Base-by-base conservation (phyloP, 352 stramenopile genomes). In the Blastocystis hominis region DNA sequence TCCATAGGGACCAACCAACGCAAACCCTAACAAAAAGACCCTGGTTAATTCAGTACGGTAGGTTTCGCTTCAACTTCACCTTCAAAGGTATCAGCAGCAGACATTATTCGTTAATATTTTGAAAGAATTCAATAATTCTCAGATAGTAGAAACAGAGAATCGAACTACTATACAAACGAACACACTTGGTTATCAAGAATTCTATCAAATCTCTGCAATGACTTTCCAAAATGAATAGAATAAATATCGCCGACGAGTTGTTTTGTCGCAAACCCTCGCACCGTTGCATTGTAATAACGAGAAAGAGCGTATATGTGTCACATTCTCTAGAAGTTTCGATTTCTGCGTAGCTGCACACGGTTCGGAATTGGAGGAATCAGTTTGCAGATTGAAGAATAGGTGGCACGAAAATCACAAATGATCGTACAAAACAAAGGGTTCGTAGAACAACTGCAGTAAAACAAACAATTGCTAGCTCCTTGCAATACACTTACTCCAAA, bases 1-100 rank as follows among this genome's bases (percentile, higher is more conserved):
- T 86, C 76, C 59, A 86, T 86, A 47, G 76, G 76, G 54, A 86
- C 30, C 30, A 86, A n/a, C 76, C 76, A 86, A 62, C 76, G 59
- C 24, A 54, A 24, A 53, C 76, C 76, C 70, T 80, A 63, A 30
- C 2, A 13, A 77, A 38, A 75, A 53, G 20, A 75, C 63, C 38
- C 38, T 30, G 13, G 3, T 15, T 42, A 47, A 47, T 44, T 30
- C 38, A n/a, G 1, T 75, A 75, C 63, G 42, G 63, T 75, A 75
- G 10, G 46, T 46, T 59, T 13, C n/a, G 50, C 10, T n/a, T 6
- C 63, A 75, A 10, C 15, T 0, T 47, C 24, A 47, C 38, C 24
- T 15, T 75, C 63, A 75, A 46, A 75, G 20, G 42, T 47, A 46
- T 47, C 63, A 75, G 36, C 46, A 53, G n/a, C 63, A 3, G 38